phyloP scores from a whole-genome alignment of 2,329 filamentous ascomycete genomes.

The Penicillium capsulatum region DNA sequence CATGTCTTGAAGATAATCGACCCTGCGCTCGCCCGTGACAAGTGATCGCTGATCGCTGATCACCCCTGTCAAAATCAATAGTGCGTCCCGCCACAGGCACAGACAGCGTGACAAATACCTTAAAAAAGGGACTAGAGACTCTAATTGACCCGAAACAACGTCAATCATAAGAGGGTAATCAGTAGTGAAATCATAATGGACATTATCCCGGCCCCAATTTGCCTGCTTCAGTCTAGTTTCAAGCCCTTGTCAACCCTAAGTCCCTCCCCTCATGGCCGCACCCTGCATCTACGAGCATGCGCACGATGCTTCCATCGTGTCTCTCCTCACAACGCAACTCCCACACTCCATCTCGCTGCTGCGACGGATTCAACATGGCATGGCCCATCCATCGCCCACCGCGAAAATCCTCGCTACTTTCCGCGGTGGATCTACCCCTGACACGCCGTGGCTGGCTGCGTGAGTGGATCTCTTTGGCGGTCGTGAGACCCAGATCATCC shows the following conservation, averaged over 20 bases:
- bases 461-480: slow-evolving; percentile 39
- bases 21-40: too few relatives aligned
- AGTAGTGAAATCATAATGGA: too few relatives aligned
- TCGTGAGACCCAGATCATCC: slow-evolving; percentile 40
- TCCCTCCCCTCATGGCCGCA: neutral
- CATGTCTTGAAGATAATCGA: too few relatives aligned
- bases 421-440: slow-evolving; percentile 16
- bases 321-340: slow-evolving; percentile 32
- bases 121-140: neutral
- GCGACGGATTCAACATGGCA: slow-evolving; percentile 39
- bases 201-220: too few relatives aligned
- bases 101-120: slow-evolving; percentile 22
- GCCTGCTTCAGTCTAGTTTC: too few relatives aligned
- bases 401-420: slow-evolving; percentile 37
- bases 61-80: slow-evolving; percentile 25
- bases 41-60: too few relatives aligned
- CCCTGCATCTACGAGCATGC: slow-evolving; percentile 15
- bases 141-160: too few relatives aligned
- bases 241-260: neutral
- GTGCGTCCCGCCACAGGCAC: slow-evolving; percentile 23
- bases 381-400: slow-evolving; percentile 30
- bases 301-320: slow-evolving; percentile 19
- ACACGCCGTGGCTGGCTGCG: slow-evolving; percentile 38
- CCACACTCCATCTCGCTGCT: slow-evolving; percentile 38
- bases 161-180: too few relatives aligned